Percentiles rank a stretch among this genome's conserved stretches.
phyloP scores from a whole-genome alignment of 2,329 filamentous ascomycete genomes.

The Ophioceras dolichostomum region DNA sequence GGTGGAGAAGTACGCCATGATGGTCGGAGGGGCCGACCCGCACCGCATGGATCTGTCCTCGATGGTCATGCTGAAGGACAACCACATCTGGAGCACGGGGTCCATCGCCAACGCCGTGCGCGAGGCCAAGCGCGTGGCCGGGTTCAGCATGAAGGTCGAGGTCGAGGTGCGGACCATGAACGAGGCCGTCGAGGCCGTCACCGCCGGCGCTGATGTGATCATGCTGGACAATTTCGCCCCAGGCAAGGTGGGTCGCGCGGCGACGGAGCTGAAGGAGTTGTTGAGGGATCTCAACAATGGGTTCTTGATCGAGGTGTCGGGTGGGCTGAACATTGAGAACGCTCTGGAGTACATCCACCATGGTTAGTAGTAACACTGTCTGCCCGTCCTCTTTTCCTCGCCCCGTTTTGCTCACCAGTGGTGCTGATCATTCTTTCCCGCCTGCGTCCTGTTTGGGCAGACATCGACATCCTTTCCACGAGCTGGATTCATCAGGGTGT shows the following conservation, averaged over 20 bases:
- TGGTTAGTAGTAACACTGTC: conserved; percentile 32
- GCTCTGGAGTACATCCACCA: conserved; percentile 69
- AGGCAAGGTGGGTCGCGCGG: conserved; percentile 63
- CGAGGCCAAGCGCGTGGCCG: conserved; percentile 72
- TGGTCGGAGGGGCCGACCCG: conserved; percentile 82
- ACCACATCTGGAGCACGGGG: conserved; percentile 87
- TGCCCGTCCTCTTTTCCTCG: neutral
- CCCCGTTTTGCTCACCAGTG: neutral
- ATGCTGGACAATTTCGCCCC: conserved; percentile 96
- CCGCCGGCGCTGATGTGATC: conserved; percentile 82
- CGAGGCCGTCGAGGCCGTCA: conserved; percentile 85
- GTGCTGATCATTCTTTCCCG: no score
- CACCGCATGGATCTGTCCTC: conserved; percentile 83
- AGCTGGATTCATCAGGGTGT: conserved; percentile 96
- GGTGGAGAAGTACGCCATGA: conserved; percentile 97
- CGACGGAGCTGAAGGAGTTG: conserved; percentile 61
- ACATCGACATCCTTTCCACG: conserved; percentile 92
- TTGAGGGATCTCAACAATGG: conserved; percentile 64
- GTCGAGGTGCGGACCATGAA: conserved; percentile 84
- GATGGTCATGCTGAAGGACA: conserved; percentile 99
- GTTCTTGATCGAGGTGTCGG: conserved; percentile 85
- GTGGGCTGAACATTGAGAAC: conserved; percentile 77
- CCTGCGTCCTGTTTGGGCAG: no score
- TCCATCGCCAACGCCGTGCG: conserved; percentile 77
- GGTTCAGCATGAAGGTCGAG: conserved; percentile 89